Evolutionary conservation across 2,329 filamentous ascomycete species (phyloP).

Genomic region (Cercospora sp.): DNA sequence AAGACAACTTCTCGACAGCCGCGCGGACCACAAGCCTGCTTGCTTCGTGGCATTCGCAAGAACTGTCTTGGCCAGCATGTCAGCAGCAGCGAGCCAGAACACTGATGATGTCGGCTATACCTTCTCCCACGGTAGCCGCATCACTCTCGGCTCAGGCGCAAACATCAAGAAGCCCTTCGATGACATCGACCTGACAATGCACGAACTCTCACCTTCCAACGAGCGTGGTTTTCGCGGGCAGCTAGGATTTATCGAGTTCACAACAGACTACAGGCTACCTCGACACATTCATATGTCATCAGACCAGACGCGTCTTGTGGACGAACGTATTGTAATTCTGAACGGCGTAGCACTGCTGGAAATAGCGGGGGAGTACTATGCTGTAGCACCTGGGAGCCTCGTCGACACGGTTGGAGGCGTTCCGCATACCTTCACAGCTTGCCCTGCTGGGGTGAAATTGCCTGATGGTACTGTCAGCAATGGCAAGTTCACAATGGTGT

Average conservation of each 20-base stretch:
- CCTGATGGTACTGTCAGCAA: constrained; percentile 27
- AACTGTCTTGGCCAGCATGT: neutral
- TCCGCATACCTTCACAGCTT: constrained; percentile 31
- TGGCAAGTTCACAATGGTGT: constrained; percentile 31
- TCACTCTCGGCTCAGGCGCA: constrained; percentile 26
- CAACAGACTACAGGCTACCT: constrained; percentile 25
- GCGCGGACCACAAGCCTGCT: neutral
- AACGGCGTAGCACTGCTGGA: constrained; percentile 28
- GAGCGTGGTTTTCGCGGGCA: constrained; percentile 25
- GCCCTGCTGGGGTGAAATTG: constrained; percentile 28
- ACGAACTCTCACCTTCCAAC: constrained; percentile 28
- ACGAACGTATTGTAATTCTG: constrained; percentile 30
- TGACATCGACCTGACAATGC: constrained; percentile 27
- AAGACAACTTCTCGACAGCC: neutral
- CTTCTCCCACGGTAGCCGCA: constrained; percentile 26
- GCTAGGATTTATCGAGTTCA: constrained; percentile 29
- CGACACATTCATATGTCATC: constrained; percentile 31
- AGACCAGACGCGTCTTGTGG: constrained; percentile 21
- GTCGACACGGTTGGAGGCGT: constrained; percentile 29
- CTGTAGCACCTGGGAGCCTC: constrained; percentile 27
- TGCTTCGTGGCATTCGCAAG: neutral
- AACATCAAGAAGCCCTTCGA: constrained; percentile 32
- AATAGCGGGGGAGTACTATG: constrained; percentile 25
- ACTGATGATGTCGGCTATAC: constrained; percentile 9
- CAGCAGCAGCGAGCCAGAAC: neutral